phyloP scores from a whole-genome alignment of 345 rosid genomes.

The Brassica napus region DNA sequence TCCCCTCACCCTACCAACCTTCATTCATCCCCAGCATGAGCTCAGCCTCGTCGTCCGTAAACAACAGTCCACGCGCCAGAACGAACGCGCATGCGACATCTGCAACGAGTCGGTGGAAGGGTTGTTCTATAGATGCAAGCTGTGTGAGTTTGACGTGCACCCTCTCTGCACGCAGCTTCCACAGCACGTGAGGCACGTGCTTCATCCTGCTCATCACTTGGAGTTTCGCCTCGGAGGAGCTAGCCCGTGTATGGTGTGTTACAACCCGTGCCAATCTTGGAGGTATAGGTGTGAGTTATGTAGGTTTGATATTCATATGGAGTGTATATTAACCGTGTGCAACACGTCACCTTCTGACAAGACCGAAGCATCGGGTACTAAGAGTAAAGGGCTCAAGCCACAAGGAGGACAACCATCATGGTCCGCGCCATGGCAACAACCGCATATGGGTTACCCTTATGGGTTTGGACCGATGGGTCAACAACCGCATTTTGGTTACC shows the following conservation, averaged over 20 bases:
- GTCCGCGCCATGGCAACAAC: constrained; percentile 8
- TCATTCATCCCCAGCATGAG: constrained; percentile 40
- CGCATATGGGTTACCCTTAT: constrained; percentile 9
- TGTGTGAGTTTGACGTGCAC: constrained; percentile 47
- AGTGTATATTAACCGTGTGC: constrained; percentile 36
- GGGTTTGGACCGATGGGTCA: constrained; percentile 6
- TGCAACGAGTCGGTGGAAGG: constrained; percentile 43
- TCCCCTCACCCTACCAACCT: constrained; percentile 37
- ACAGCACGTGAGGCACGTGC: constrained; percentile 30
- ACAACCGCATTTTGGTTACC: background rate
- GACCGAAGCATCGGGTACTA: background rate
- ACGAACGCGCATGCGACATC: constrained; percentile 33
- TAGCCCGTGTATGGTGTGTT: constrained; percentile 41
- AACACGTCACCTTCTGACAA: constrained; percentile 19
- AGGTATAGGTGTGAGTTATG: constrained; percentile 46
- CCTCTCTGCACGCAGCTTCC: constrained; percentile 45
- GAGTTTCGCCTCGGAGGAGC: constrained; percentile 27
- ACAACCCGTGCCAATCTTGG: constrained; percentile 37
- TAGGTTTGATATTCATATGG: constrained; percentile 42
- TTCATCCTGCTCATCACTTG: constrained; percentile 42
- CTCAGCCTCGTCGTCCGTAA: constrained; percentile 34
- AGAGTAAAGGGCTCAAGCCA: constrained; percentile 11
- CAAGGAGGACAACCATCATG: constrained; percentile 6
- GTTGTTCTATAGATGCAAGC: constrained; percentile 44
- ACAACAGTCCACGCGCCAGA: constrained; percentile 32